Base-by-base conservation (phyloP, 805 yeast species). In the Yarrowia yakushimensis region DNA sequence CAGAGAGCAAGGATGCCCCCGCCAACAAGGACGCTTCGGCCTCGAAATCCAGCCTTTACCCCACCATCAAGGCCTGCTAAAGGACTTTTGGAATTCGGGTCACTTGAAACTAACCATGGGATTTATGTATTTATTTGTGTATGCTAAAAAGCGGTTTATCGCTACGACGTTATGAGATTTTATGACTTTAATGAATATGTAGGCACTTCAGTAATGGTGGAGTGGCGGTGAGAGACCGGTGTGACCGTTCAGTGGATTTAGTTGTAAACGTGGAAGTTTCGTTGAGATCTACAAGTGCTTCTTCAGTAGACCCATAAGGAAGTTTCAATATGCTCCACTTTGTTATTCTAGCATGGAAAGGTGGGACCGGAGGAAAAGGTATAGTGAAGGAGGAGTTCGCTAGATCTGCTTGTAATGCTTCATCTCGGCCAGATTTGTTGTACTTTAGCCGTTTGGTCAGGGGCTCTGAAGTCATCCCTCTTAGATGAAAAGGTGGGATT, bases 131-230 rank as follows among this genome's bases (percentile, higher is more conserved):
- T 52, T 52, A 52, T 52, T 48, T 52, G 59, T 52, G 59, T 52
- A 52, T 52, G 59, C 59, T 52, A 52, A 52, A 52, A 52, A 52
- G 59, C 59, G 59, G 39, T 18, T 25, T 34, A 28, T 52, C 59
- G 59, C 59, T 52, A 52, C 59, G 59, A 52, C 43, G 59, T 52
- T 52, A 52, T 52, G 59, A 52, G 59, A 52, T 52, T 52, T 48
- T 30, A 52, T 52, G 59, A 52, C 13, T 34, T 52, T 34, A 12
- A 17, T 7, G n/a, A 31, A 31, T 22, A 31, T 15, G 55, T 48
- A 48, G 34, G 36, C 52, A 15, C 20, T 18, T 9, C 23, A 11
- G 22, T 28, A 42, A 31, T 1, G 27, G 27, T n/a, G 22, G 34
- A 28, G 31, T 25, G 20, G 10, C 46, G 15, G 1, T n/a, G 39